Base-by-base conservation (phyloP, 805 yeast species). In the Hyphopichia homilentoma region DNA sequence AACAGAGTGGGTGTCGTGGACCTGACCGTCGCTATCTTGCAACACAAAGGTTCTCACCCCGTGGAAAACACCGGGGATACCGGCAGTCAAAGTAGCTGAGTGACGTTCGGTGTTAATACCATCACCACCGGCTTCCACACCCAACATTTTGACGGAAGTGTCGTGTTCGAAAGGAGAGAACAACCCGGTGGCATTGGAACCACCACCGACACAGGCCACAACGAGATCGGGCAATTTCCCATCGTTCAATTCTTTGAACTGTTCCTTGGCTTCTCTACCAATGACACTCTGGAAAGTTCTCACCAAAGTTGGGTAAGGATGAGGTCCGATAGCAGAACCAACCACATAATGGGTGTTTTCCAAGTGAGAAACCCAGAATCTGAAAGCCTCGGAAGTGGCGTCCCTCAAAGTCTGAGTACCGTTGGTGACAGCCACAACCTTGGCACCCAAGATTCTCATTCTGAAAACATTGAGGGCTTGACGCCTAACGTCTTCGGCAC, bases 201-300 rank as follows among this genome's bases (percentile, higher is more conserved):
- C 99, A 53, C 99, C 99, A 52, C 99, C 99, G 31, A 93, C 98
- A 73, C 99, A 93, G 2, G 99, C 99, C 41, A 93, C 96, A 25
- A 93, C 79, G 13, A 89, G 87, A 52, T 93, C 85, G 29, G 98
- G 98, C 43, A 93, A 71, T 50, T 77, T 81, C 25, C 95, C 95
- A 40, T 77, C 66, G 59, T 85, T 87, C 47, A 82, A 65, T 44
- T 75, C 78, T 44, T 75, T 78, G 66, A 89, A 89, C 65, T 93
- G 96, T 59, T 84, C 81, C 62, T 85, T 88, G 28, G 96, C 85
- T 68, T 93, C 99, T 32, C 79, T 72, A 48, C 99, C 99, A 61
- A 93, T 93, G 21, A 93, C 94, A 56, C 89, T 78, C 73, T 93
- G 99, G 87, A 93, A 89, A 12, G 98, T 90, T 68, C 97, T 83